Percentiles rank a stretch among this genome's conserved stretches.
Evolutionary conservation across 2,329 filamentous ascomycete genomes (phyloP).

Genomic region (Tetracladium maxilliforme): DNA sequence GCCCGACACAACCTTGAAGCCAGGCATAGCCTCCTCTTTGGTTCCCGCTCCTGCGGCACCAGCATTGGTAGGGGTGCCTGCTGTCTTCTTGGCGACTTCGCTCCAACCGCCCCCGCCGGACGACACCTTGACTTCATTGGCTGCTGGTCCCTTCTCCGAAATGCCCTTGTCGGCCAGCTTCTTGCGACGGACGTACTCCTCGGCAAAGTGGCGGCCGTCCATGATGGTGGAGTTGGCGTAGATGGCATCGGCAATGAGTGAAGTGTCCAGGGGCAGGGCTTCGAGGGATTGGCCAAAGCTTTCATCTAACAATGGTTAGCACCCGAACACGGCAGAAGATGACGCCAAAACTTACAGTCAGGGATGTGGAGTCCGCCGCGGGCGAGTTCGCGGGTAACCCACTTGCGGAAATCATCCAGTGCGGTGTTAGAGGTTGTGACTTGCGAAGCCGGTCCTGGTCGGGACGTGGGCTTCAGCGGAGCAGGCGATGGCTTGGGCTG

Average conservation of each 20-base stretch:
- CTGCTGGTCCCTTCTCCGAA: slow-evolving; percentile 57
- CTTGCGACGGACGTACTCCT: slow-evolving; percentile 87
- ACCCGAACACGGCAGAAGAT: slow-evolving; percentile 39
- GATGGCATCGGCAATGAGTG: slow-evolving; percentile 79
- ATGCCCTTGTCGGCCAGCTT: slow-evolving; percentile 88
- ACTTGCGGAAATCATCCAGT: slow-evolving; percentile 87
- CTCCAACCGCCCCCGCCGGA: slow-evolving; percentile 64
- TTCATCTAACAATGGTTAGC: too few relatives aligned
- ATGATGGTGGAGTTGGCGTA: slow-evolving; percentile 80
- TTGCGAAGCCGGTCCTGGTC: slow-evolving; percentile 31
- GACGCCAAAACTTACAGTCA: slow-evolving; percentile 1
- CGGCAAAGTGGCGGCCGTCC: slow-evolving; percentile 83
- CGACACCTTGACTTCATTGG: slow-evolving; percentile 34
- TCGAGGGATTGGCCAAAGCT: slow-evolving; percentile 66
- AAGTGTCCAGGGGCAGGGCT: slow-evolving; percentile 59
- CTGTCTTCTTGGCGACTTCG: slow-evolving; percentile 97
- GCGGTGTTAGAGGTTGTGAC: slow-evolving; percentile 28
- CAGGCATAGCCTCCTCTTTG: slow-evolving; percentile 33
- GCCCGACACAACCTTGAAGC: slow-evolving; percentile 80
- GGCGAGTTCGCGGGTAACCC: slow-evolving; percentile 67
- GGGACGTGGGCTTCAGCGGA: slow-evolving; percentile 34
- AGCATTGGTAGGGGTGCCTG: too few relatives aligned
- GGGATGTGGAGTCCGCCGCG: slow-evolving; percentile 19
- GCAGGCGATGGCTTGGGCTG: slow-evolving; percentile 10
- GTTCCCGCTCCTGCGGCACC: slow-evolving; percentile 30